Evolutionary conservation across 1,139 yeast genomes (phyloP).

Genomic region (Saccharomyces uvarum): DNA sequence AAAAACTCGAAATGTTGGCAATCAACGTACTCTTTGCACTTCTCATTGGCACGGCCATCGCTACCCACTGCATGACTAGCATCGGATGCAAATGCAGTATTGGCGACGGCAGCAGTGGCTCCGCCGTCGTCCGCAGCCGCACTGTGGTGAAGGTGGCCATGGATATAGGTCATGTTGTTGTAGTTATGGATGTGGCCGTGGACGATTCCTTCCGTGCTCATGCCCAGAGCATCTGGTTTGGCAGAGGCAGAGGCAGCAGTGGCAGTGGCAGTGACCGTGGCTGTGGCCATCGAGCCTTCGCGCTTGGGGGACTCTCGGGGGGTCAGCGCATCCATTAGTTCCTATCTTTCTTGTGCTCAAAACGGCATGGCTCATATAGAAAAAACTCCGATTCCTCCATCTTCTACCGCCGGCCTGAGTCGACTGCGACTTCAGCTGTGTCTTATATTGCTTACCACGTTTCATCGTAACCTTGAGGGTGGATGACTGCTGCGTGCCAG

Average conservation of each 20-base stretch:
- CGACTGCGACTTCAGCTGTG: neutral
- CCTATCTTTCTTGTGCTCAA: neutral
- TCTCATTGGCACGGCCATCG: neutral
- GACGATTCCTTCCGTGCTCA: constrained; percentile 41
- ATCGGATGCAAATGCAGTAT: neutral
- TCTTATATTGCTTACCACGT: neutral
- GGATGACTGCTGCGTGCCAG: neutral
- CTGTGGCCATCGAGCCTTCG: constrained; percentile 3
- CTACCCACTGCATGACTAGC: neutral
- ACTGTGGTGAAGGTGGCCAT: constrained; percentile 54
- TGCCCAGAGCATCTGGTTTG: neutral
- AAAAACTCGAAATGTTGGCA: constrained; percentile 37
- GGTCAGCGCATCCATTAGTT: neutral
- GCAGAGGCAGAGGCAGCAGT: neutral
- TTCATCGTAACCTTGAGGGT: neutral
- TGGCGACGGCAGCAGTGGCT: neutral
- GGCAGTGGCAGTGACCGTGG: neutral
- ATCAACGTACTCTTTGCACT: constrained; percentile 17
- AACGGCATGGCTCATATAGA: neutral
- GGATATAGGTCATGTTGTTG: constrained; percentile 56
- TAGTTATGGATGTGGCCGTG: constrained; percentile 67
- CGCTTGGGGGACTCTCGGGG: neutral
- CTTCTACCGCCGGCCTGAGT: neutral
- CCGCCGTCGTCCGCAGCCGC: constrained; percentile 3
- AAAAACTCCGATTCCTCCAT: neutral